phyloP scores from a whole-genome alignment of 306 rosid species.

The Inga oerstediana region DNA sequence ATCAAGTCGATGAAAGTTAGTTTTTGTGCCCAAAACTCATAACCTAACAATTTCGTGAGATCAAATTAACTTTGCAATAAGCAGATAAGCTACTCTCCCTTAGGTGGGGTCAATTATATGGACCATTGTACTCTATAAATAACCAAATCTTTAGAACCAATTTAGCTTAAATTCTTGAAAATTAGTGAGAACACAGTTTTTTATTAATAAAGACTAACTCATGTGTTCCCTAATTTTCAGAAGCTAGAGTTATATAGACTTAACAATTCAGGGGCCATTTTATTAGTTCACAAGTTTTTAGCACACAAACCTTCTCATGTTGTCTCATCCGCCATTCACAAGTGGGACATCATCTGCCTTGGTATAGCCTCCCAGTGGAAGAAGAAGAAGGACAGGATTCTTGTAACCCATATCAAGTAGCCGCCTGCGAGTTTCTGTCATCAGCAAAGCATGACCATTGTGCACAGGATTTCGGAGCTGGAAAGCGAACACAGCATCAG shows the following conservation, averaged over 20 bases:
- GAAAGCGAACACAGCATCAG: conserved; percentile 97
- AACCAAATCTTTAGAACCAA: neutral
- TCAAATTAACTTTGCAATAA: neutral
- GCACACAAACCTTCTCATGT: conserved; percentile 81
- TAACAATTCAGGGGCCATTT: neutral
- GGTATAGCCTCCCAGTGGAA: conserved; percentile 96
- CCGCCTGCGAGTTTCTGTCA: conserved; percentile 93
- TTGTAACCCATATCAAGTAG: conserved; percentile 97
- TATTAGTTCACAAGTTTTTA: neutral
- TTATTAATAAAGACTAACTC: neutral
- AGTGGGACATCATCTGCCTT: conserved; percentile 99
- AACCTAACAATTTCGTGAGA: neutral
- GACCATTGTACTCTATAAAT: neutral
- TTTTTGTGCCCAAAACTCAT: neutral
- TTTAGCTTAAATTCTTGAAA: neutral
- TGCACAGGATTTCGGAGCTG: conserved; percentile 97
- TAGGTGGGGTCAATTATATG: neutral
- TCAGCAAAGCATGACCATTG: conserved; percentile 96
- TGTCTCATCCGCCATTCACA: conserved; percentile 90
- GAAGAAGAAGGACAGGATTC: conserved; percentile 95
- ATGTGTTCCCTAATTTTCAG: neutral
- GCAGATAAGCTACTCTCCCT: neutral
- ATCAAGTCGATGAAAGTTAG: neutral
- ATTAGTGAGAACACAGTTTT: neutral
- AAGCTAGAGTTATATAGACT: neutral